Evolutionary conservation across 2,329 filamentous ascomycete species (phyloP), one percentile per base, ranked within the genome.

Genomic region (Arthrobotrys entomopaga): DNA sequence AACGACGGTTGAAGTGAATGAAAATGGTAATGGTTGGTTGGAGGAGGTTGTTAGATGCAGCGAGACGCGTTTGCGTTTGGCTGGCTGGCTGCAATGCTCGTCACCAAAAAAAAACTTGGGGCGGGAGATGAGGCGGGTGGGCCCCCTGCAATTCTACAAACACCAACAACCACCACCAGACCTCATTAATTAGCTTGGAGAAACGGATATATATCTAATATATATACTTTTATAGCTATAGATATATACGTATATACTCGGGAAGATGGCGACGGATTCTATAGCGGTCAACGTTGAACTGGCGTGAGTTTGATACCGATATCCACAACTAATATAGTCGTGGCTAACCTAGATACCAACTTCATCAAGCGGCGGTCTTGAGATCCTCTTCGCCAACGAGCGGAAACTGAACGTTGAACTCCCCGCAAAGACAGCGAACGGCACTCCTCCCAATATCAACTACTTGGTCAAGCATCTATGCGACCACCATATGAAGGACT

Each of bases 331-430:
- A 1, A 10, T 34, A 10, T 34, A 34, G 48, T 13, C 19, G 42
- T 49, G 46, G 22, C 16, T 67, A 26, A 48, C 43, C 42, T 50
- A 7, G 29, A 34, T 34, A 3, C 10, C 29, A 34, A 34, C 26
- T 49, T 71, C 49, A 59, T 57, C 52, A 78, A 93, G 95, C 77
- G 95, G 95, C 76, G 95, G 95, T 20, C 87, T 99, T 16, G 95
- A 99, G 83, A 90, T 97, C 84, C 89, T 99, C 77, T 99, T 99
- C 83, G 88, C 89, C 34, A 90, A 97, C 81, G 85, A 92, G 82
- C 87, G 90, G 65, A 90, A 88, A 78, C 91, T 94, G 81, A 83
- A 85, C 20, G 81, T 99, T 52, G 82, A 85, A 2, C 82, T 98
- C 48, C 92, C 94, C 19, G 82, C 86, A 29, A 85, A 80, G 65